Evolutionary conservation across 352 stramenopile genomes (phyloP), one percentile per base, ranked within the genome.

Genomic region (Plasmopara muralis): DNA sequence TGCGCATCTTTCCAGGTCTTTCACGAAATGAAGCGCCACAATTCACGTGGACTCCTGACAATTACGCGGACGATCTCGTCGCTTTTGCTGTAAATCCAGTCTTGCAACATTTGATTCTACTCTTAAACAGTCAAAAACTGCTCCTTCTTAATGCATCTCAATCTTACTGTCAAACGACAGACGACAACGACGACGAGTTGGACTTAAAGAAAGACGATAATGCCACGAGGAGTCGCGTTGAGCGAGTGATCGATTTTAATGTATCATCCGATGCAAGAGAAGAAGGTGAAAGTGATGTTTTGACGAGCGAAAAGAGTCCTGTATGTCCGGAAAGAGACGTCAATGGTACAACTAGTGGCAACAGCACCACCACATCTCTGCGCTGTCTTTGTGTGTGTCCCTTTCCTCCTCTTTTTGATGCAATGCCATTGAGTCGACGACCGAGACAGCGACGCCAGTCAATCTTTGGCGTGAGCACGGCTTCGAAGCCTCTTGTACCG

Each of bases 11-110:
- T 47, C 49, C 68, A 8, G 73, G 75, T 15, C 70, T 62, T 1
- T 55, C 58, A 3, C 64, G 66, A 6, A 79, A 82, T 39, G 72
- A 83, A 51, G 64, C 68, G 8, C 79, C 79, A 25, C 73, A 58
- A 28, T 85, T 84, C 48, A 85, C 77, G 50, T 89, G 75, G 74
- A 86, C 84, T 43, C 79, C 79, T 0, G 76, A 87, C 35, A 75
- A 86, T n/a, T 51, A 70, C 29, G 52, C 69, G 14, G 62, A 84
- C 1, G 74, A 87, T 47, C 64, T 89, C 25, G 63, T 78, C 16
- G 76, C 72, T 2, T 73, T 87, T 20, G 60, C 74, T n/a, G 64
- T 87, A n/a, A 68, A 89, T 43, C 58, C 74, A 1, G 49, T 68
- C 8, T 63, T 55, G 2, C 55, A 70, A 6, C 70, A 77, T 14